These are phyloP conservation scores for Acanthochlamys bracteata DNA, from an alignment of 106 monocot species.

Conservation along the genomic window DNA sequence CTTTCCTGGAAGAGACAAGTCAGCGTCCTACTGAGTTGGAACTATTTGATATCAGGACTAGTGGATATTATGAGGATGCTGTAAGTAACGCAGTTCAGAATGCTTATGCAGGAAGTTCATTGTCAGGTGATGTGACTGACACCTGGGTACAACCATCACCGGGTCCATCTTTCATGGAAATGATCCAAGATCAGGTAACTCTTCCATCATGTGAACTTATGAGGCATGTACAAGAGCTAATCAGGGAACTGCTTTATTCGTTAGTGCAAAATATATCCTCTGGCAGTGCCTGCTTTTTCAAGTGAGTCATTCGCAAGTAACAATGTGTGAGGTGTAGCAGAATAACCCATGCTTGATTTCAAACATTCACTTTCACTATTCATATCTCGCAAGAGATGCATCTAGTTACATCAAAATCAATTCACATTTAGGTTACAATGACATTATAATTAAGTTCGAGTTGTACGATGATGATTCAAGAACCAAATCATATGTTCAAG, in stretches of 20 bases:
- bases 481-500: too few relatives aligned
- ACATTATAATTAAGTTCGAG: too few relatives aligned
- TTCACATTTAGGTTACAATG: too few relatives aligned
- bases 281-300: too few relatives aligned
- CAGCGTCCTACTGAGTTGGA: slow-evolving; percentile 27
- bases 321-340: too few relatives aligned
- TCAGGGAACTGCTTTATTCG: not conserved
- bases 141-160: slow-evolving; percentile 16
- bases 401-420: too few relatives aligned
- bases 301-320: too few relatives aligned
- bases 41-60: slow-evolving; percentile 15
- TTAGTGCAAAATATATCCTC: not conserved
- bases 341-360: too few relatives aligned
- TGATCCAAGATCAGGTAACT: slow-evolving; percentile 34
- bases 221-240: not conserved
- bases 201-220: not conserved
- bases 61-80: slow-evolving; percentile 10
- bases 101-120: slow-evolving; percentile 12
- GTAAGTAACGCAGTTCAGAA: slow-evolving; percentile 17
- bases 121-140: slow-evolving; percentile 16
- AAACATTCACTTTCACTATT: too few relatives aligned
- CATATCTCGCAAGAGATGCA: too few relatives aligned
- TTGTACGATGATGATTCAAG: too few relatives aligned
- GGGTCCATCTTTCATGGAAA: slow-evolving; percentile 16
- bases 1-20: slow-evolving; percentile 24